A percentile compares a stretch with the other conserved stretches of the same genome.
Conservation (phyloP, 2,329 filamentous ascomycete species). For the Fusarium sterilihyphosum region DNA sequence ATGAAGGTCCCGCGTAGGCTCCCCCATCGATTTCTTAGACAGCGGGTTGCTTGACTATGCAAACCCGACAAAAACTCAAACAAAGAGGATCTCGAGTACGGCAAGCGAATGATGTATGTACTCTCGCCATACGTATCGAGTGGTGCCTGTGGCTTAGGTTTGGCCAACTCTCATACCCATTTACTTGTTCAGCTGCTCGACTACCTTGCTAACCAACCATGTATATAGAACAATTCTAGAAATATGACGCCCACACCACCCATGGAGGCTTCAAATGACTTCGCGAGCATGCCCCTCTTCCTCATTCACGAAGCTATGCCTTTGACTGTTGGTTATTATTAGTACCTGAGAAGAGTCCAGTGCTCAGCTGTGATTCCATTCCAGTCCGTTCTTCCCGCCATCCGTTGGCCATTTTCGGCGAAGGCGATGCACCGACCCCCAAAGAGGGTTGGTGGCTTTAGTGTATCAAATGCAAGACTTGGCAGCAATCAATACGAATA, state of each 20-base stretch:
- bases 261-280: conserved; percentile 16
- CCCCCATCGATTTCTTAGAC: not conserved
- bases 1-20: not conserved
- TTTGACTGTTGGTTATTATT: not conserved
- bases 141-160: conserved; percentile 19
- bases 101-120: conserved; percentile 2
- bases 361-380: conserved; percentile 28
- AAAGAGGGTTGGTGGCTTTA: conserved; percentile 27
- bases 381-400: conserved; percentile 31
- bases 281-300: conserved; percentile 11
- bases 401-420: conserved; percentile 37
- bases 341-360: not conserved
- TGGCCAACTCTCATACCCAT: conserved; percentile 7
- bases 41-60: not conserved
- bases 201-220: conserved; percentile 2
- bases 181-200: not conserved
- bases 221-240: conserved; percentile 30
- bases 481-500: conserved; percentile 28
- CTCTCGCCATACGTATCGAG: conserved; percentile 19
- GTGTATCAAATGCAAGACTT: conserved; percentile 34
- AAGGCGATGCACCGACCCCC: conserved; percentile 36
- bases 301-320: not conserved
- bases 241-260: conserved; percentile 28
- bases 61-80: not conserved
- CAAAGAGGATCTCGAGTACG: conserved; percentile 17